A percentile compares a stretch with the other conserved stretches of the same genome.
These are phyloP conservation scores for Acanthamoeba royreba DNA, from an alignment of 208 protist species.

Conservation along the genomic window DNA sequence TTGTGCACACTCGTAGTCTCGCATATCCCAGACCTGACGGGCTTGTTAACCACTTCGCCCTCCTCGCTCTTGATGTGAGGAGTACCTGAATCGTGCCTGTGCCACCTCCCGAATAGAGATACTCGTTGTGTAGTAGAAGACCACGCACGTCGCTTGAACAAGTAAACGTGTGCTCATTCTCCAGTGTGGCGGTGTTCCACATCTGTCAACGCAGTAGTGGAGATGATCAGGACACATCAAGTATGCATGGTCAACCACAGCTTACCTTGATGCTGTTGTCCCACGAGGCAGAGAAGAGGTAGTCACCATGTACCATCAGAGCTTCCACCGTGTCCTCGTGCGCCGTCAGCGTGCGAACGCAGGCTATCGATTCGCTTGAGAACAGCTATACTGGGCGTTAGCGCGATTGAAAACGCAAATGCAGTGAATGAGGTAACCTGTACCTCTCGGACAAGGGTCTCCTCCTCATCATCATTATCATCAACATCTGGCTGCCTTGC, in stretches of 20 bases:
- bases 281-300: constrained; percentile 38
- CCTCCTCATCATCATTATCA: no score
- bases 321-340: constrained; percentile 36
- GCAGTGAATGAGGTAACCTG: background rate
- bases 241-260: background rate
- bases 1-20: background rate
- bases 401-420: background rate
- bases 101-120: background rate
- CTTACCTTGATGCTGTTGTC: constrained; percentile 18
- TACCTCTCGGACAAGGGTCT: no score
- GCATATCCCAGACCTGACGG: constrained; percentile 19
- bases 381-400: background rate
- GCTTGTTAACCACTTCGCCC: background rate
- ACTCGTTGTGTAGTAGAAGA: background rate
- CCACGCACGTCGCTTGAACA: constrained; percentile 16
- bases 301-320: background rate
- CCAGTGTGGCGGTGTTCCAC: background rate
- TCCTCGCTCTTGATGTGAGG: background rate
- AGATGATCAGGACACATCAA: background rate
- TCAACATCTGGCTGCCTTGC: no score
- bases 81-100: constrained; percentile 12
- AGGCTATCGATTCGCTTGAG: background rate
- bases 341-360: constrained; percentile 5
- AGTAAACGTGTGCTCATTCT: constrained; percentile 6
- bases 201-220: background rate